A percentile compares a stretch with the other conserved stretches of the same genome.
These are phyloP conservation scores for Halophytophthora batemanensis DNA, from an alignment of 352 stramenopile genomes.

Conservation along the genomic window DNA sequence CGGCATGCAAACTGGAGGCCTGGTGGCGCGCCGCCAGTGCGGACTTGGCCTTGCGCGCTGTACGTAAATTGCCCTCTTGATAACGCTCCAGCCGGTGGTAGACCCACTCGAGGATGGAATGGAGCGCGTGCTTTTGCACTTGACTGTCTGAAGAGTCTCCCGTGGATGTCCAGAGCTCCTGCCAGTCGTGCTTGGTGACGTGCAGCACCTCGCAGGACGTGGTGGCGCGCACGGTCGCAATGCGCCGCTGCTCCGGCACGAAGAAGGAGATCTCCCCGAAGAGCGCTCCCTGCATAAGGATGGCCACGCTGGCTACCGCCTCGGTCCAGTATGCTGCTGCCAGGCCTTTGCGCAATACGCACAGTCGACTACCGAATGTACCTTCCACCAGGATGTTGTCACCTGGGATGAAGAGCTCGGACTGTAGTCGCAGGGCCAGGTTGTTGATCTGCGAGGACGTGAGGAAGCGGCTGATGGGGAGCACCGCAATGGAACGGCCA, in stretches of 20 bases:
- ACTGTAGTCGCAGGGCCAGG: slow-evolving; percentile 51
- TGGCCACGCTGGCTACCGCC: slow-evolving; percentile 45
- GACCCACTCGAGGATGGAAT: slow-evolving; percentile 66
- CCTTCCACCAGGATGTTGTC: slow-evolving; percentile 62
- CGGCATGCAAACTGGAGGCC: neutral
- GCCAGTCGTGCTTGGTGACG: slow-evolving; percentile 59
- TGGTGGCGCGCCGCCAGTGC: slow-evolving; percentile 12
- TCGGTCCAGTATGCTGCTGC: slow-evolving; percentile 54
- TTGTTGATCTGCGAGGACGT: slow-evolving; percentile 62
- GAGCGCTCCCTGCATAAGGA: slow-evolving; percentile 57
- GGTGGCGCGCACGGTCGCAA: slow-evolving; percentile 58
- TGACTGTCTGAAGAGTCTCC: slow-evolving; percentile 38
- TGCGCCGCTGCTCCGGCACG: slow-evolving; percentile 44
- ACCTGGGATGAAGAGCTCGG: slow-evolving; percentile 69
- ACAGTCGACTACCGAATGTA: slow-evolving; percentile 54
- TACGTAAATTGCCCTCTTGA: slow-evolving; percentile 28
- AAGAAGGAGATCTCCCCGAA: slow-evolving; percentile 79
- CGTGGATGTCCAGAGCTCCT: slow-evolving; percentile 47
- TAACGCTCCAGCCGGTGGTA: slow-evolving; percentile 37
- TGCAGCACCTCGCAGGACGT: slow-evolving; percentile 63
- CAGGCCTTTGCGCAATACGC: slow-evolving; percentile 48
- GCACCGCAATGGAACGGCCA: slow-evolving; percentile 33
- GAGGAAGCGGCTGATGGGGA: slow-evolving; percentile 63
- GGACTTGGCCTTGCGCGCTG: slow-evolving; percentile 43
- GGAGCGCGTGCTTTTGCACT: slow-evolving; percentile 46